Evolutionary conservation across 2,329 filamentous ascomycete genomes (phyloP).

Genomic region (Periconia sp.): DNA sequence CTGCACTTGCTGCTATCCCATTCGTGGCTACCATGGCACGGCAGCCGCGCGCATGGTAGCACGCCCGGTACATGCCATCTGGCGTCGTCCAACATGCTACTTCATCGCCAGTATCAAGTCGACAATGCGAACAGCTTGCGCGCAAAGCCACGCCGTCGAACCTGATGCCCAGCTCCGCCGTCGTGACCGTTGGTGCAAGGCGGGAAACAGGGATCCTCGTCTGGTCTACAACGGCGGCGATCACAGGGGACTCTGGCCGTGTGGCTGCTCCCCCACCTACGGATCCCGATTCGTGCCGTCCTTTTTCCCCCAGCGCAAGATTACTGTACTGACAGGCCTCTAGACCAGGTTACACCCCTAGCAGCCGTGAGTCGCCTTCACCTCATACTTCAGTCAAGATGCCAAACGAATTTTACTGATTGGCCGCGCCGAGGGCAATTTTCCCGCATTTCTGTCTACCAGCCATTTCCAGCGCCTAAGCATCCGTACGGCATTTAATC

Average conservation of each 20-base stretch:
- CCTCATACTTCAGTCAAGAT: constrained; percentile 15
- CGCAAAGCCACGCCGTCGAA: too few relatives aligned
- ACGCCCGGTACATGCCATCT: too few relatives aligned
- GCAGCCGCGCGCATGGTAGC: too few relatives aligned
- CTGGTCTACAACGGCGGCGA: constrained; percentile 35
- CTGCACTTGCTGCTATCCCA: too few relatives aligned
- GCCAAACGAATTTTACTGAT: constrained; percentile 11
- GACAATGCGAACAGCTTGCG: too few relatives aligned
- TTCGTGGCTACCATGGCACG: too few relatives aligned
- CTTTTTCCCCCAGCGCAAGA: constrained; percentile 20
- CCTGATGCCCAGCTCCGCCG: constrained; percentile 1
- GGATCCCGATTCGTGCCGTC: constrained; percentile 41
- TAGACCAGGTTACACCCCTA: constrained; percentile 4
- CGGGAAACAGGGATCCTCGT: constrained; percentile 38
- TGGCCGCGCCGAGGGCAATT: constrained; percentile 11
- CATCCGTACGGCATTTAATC: constrained; percentile 11
- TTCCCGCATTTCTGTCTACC: constrained; percentile 11
- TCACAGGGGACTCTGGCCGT: constrained; percentile 37
- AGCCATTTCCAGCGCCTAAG: constrained; percentile 12
- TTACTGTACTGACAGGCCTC: constrained; percentile 10
- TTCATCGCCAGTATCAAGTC: too few relatives aligned
- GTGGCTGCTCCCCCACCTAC: constrained; percentile 28
- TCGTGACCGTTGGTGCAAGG: constrained; percentile 18
- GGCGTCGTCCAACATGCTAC: too few relatives aligned
- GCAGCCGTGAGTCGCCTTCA: background rate